Conservation (phyloP, 169 alveolate species). For the Toxoplasma gondii region DNA sequence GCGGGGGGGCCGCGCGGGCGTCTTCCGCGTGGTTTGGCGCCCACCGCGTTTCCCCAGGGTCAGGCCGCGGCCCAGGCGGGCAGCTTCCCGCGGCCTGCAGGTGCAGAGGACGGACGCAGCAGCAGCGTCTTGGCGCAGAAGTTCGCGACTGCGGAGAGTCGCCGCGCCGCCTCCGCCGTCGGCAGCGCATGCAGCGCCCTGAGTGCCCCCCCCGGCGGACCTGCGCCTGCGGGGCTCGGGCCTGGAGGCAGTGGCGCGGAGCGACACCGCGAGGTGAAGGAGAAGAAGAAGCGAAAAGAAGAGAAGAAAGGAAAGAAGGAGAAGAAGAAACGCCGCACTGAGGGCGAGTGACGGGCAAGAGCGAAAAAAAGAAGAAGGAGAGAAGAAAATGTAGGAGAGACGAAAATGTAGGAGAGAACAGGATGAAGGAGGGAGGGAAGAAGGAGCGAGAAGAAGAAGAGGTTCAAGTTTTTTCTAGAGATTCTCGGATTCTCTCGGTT, state of each 20-base stretch:
- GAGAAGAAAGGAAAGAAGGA: neutral
- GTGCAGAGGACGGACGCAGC: neutral
- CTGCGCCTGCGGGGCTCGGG: neutral
- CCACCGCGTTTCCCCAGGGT: neutral
- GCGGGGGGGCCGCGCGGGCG: neutral
- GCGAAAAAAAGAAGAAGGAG: neutral
- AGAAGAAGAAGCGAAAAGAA: neutral
- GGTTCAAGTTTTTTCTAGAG: too few relatives aligned
- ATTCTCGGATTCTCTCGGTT: too few relatives aligned
- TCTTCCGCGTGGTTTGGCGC: neutral
- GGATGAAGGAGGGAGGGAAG: neutral
- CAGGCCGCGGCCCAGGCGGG: neutral
- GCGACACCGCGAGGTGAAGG: neutral
- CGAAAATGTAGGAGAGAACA: neutral
- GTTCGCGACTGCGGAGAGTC: neutral
- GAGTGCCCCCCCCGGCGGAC: neutral
- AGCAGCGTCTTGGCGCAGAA: neutral
- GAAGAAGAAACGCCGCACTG: neutral
- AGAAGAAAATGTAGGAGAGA: neutral
- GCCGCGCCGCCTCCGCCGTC: neutral
- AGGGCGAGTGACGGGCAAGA: neutral
- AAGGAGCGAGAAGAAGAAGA: neutral
- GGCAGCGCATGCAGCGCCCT: conserved; percentile 14
- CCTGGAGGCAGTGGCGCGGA: neutral
- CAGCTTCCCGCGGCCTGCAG: neutral